Evolutionary conservation across 164 flowering plant genomes (phyloP), one percentile per base, ranked within the genome.

Genomic region (Santalum album): DNA sequence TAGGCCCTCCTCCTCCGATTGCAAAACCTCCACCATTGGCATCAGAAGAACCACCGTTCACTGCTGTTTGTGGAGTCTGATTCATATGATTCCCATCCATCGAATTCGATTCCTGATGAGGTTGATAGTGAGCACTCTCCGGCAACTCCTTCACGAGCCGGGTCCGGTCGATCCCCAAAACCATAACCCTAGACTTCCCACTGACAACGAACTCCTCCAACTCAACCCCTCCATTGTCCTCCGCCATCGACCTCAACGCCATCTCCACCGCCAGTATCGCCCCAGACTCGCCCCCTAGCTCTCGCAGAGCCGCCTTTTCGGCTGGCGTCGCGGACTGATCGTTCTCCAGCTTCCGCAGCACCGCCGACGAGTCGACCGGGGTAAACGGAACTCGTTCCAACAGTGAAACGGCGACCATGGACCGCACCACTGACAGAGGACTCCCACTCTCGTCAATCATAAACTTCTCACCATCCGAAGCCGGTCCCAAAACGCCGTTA

Each of bases 181-280:
- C 96, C 92, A 85, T 75, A 55, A 89, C 74, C 56, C 91, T 69
- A 18, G 88, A 75, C 62, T 87, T 87, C 57, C 96, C 96, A 63
- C 83, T 75, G 36, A 80, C 81, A 20, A 74, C 84, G 72, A 78
- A 78, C 74, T 82, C 92, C 73, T 82, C 96, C 58, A 92, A 60
- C 46, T 87, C 91, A 51, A 92, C 79, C 0, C 85, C 84, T 0
- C 88, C 79, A 38, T 69, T 78, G 18, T 85, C 90, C 50, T 82
- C 96, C 9, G 75, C 91, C 68, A 92, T 87, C 1, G 95, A 79
- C 63, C 90, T 73, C 74, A 92, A 60, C 12, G 91, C 97, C 75
- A 74, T 78, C 64, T 92, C 97, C 42, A 92, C 96, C 1, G 96
- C 96, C 26, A 75, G 29, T 35, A 87, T 83, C 45, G 78, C 75